Percentiles rank a stretch among this genome's conserved stretches.
phyloP scores from a whole-genome alignment of 352 stramenopile species.

The Phytophthora palmivora region DNA sequence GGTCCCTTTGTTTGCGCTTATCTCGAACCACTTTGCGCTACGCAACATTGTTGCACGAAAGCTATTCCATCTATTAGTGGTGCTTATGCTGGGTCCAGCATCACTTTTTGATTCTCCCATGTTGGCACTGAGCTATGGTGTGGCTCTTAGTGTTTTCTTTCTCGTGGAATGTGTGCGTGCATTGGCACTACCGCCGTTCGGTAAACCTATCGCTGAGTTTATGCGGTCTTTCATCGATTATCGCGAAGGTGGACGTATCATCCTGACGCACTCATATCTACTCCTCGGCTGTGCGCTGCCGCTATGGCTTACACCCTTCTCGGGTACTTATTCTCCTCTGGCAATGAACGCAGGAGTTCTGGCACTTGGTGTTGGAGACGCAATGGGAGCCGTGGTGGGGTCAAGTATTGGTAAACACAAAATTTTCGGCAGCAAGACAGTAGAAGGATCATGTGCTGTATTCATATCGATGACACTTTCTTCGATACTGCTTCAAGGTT shows the following conservation, averaged over 20 bases:
- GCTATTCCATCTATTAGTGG: constrained; percentile 82
- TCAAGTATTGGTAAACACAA: constrained; percentile 56
- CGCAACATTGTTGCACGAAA: constrained; percentile 82
- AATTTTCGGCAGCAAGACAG: constrained; percentile 68
- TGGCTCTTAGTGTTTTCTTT: constrained; percentile 75
- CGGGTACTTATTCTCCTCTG: constrained; percentile 24
- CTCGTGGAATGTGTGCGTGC: constrained; percentile 74
- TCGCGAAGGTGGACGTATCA: constrained; percentile 68
- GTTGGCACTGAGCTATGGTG: constrained; percentile 80
- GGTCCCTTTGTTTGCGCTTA: constrained; percentile 59
- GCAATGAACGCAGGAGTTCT: constrained; percentile 74
- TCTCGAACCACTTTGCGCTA: constrained; percentile 46
- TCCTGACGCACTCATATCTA: constrained; percentile 83
- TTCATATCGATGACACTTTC: constrained; percentile 63
- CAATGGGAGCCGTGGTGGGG: constrained; percentile 75
- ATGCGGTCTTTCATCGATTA: constrained; percentile 82
- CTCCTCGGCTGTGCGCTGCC: constrained; percentile 79
- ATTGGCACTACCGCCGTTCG: constrained; percentile 64
- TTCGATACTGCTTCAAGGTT: constrained; percentile 62
- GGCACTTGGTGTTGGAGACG: constrained; percentile 74
- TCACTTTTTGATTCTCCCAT: constrained; percentile 60
- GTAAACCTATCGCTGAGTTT: constrained; percentile 57
- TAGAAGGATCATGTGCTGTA: constrained; percentile 69
- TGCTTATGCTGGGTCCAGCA: constrained; percentile 80
- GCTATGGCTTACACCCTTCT: constrained; percentile 59